These are phyloP conservation scores for Neurospora sublineolata DNA, from an alignment of 495 filamentous ascomycete species.

Conservation along the genomic window DNA sequence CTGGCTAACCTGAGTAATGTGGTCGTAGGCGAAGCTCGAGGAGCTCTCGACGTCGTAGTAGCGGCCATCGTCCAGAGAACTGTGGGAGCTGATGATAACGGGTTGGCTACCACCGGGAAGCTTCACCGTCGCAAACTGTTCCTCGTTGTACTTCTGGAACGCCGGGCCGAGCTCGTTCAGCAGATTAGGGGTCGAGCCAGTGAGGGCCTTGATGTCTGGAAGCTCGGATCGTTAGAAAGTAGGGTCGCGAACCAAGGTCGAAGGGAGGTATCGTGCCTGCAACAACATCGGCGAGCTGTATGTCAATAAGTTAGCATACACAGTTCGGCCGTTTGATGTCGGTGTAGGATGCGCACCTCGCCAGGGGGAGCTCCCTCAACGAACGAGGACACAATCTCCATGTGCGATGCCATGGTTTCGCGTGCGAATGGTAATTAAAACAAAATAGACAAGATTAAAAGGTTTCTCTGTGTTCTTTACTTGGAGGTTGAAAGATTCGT, in stretches of 20 bases:
- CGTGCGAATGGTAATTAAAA: neutral
- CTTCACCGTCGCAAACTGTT: slow-evolving; percentile 80
- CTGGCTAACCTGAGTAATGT: slow-evolving; percentile 55
- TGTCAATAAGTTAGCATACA: slow-evolving; percentile 8
- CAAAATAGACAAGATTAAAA: neutral
- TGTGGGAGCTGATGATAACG: slow-evolving; percentile 82
- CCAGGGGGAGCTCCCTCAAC: slow-evolving; percentile 91
- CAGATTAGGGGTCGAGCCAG: slow-evolving; percentile 54
- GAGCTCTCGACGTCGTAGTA: slow-evolving; percentile 85
- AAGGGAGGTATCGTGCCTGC: slow-evolving; percentile 45
- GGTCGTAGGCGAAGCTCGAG: slow-evolving; percentile 80
- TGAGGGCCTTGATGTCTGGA: slow-evolving; percentile 80
- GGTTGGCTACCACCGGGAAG: slow-evolving; percentile 73
- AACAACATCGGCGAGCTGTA: slow-evolving; percentile 77
- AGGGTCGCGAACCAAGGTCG: neutral
- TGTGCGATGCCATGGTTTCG: slow-evolving; percentile 24
- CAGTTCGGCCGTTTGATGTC: neutral
- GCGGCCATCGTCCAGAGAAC: slow-evolving; percentile 59
- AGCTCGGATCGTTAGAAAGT: slow-evolving; percentile 5
- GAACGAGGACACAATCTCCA: slow-evolving; percentile 70
- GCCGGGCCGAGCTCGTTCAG: slow-evolving; percentile 64
- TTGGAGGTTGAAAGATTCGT: neutral
- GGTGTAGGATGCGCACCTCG: slow-evolving; percentile 55
- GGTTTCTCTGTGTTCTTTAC: neutral
- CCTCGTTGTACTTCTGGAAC: slow-evolving; percentile 91